Base-by-base conservation (phyloP, 2,329 filamentous ascomycete species). In the Aspergillus pseudotamarii region DNA sequence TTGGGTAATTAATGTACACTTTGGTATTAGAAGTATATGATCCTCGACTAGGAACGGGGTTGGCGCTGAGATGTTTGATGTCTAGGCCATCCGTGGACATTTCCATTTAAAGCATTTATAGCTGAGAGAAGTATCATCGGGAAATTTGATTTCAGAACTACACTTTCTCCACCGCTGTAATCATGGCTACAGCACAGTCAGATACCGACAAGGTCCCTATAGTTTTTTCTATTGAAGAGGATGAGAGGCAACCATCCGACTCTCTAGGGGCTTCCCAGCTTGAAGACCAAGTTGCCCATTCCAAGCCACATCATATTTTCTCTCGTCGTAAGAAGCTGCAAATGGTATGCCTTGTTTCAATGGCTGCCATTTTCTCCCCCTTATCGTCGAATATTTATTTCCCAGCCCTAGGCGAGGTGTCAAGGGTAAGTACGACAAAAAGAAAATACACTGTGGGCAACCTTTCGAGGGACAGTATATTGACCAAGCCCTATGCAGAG, bases 301-400 rank as follows among this genome's bases (percentile, higher is more conserved):
- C 48, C 19, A 41, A 34, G 32, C 21, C 38, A 16, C 36, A 62
- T 48, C 60, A 62, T 55, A 55, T 59, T 38, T 62, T 59, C 48
- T 46, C 36, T 38, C 60, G 56, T 16, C 34, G 21, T 36, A 45
- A 55, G 28, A 59, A 59, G 16, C 16, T 62, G 28, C 55, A 59
- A 36, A 62, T 62, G 60, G 60, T 62, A 28, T 54, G 55, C 38
- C 45, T 66, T 9, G 62, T 64, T 43, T 62, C 64, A n/a, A 28
- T 62, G 21, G 64, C 64, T 9, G 62, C 56, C 30, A 28, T 57
- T 21, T 66, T 83, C 66, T 80, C 79, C 5, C 80, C 80, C 1
- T 68, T 83, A 4, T 79, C 78, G 6, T 78, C 79, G 8, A 80
- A 80, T 61, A 82, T 83, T 56, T 83, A 83, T 67, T 80, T 83